Conservation (phyloP, 2,329 filamentous ascomycete species). For the Fusarium ramigenum region DNA sequence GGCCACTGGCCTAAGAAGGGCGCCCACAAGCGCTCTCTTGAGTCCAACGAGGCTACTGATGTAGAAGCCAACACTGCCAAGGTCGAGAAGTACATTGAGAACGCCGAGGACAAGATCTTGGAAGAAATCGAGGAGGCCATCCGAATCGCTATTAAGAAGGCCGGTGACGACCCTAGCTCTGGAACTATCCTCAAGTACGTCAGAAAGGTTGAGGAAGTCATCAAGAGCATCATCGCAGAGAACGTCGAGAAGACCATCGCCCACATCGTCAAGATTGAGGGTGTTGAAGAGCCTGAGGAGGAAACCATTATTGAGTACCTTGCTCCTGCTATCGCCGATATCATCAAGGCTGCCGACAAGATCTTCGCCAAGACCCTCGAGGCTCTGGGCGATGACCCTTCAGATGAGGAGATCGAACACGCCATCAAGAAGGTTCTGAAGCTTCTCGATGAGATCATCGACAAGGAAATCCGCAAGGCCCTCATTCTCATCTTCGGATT, state of each 20-base stretch:
- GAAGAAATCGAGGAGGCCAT: constrained; percentile 1
- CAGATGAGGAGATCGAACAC: neutral
- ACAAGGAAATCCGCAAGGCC: constrained; percentile 15
- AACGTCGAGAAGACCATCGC: constrained; percentile 4
- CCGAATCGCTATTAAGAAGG: neutral
- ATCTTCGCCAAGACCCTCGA: constrained; percentile 5
- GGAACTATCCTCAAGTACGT: neutral
- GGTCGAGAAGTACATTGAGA: constrained; percentile 5
- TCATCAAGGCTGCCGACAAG: neutral
- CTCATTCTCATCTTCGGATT: constrained; percentile 10
- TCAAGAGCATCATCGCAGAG: constrained; percentile 5
- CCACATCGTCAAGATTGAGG: constrained; percentile 1
- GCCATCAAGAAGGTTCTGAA: constrained; percentile 4
- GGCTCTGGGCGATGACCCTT: constrained; percentile 2
- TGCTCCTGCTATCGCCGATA: neutral
- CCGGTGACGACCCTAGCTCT: neutral
- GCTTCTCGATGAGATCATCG: constrained; percentile 10
- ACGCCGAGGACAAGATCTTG: constrained; percentile 5
- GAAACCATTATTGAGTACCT: neutral
- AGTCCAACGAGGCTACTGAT: neutral
- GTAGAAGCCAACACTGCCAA: constrained; percentile 9
- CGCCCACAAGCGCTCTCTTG: constrained; percentile 4
- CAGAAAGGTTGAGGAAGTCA: constrained; percentile 8
- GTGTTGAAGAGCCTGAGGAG: neutral
- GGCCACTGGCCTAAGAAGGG: neutral